phyloP scores from a whole-genome alignment of 2,329 filamentous ascomycete species.

The Plectosphaerella sp. region DNA sequence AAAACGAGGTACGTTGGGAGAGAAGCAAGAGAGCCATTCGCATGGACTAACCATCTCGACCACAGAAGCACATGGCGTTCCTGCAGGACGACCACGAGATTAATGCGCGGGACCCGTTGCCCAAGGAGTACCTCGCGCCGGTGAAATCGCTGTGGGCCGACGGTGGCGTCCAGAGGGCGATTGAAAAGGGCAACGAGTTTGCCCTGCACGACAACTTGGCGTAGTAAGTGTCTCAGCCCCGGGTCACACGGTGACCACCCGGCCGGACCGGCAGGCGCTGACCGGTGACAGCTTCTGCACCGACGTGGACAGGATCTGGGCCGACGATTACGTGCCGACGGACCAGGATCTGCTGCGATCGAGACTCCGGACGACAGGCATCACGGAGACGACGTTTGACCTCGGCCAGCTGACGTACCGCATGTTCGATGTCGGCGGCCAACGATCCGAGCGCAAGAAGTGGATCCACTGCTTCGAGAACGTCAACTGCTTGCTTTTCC shows the following conservation, averaged over 20 bases:
- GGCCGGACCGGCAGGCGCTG: background rate
- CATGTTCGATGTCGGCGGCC: slow-evolving; percentile 94
- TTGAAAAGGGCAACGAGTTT: slow-evolving; percentile 92
- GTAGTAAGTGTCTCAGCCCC: slow-evolving; percentile 60
- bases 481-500: slow-evolving; percentile 85
- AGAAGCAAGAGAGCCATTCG: background rate
- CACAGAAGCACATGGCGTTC: slow-evolving; percentile 71
- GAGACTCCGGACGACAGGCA: slow-evolving; percentile 86
- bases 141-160: slow-evolving; percentile 85
- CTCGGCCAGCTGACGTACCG: slow-evolving; percentile 88
- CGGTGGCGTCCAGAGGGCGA: slow-evolving; percentile 77
- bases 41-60: slow-evolving; percentile 1
- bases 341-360: slow-evolving; percentile 94
- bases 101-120: slow-evolving; percentile 74
- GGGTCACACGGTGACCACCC: too few relatives aligned
- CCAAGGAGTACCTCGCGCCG: slow-evolving; percentile 70
- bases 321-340: slow-evolving; percentile 75
- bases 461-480: slow-evolving; percentile 98
- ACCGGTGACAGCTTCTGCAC: slow-evolving; percentile 66
- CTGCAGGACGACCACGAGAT: slow-evolving; percentile 80
- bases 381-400: slow-evolving; percentile 92
- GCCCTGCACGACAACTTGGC: slow-evolving; percentile 91
- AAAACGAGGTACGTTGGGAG: slow-evolving; percentile 64
- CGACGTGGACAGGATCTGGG: slow-evolving; percentile 71
- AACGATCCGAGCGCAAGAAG: slow-evolving; percentile 91